Conservation (phyloP, 192 early-diverging fungal genomes). For the Powellomyces hirtus region DNA sequence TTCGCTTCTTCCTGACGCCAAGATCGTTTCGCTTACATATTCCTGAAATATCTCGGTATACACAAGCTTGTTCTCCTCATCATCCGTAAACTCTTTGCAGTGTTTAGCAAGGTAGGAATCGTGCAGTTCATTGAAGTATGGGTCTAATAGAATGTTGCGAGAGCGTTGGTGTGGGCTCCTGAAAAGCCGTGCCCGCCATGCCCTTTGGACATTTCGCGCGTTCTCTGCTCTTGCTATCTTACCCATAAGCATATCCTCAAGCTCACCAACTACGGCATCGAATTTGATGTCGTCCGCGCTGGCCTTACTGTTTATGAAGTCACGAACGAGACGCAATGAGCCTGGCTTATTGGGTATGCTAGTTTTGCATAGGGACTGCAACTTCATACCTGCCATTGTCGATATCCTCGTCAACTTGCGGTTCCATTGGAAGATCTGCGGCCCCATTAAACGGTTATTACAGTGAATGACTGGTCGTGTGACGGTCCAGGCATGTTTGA, state of each 20-base stretch:
- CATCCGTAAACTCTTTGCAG: constrained; percentile 43
- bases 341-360: no score
- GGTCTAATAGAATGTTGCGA: no score
- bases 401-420: neutral
- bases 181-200: no score
- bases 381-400: neutral
- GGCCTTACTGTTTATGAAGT: neutral
- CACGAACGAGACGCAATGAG: neutral
- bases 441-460: no score
- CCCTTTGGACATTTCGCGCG: no score
- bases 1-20: neutral
- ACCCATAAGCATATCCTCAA: constrained; percentile 57
- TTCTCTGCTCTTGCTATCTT: no score
- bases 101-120: constrained; percentile 38
- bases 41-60: constrained; percentile 54
- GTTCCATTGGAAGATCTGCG: neutral
- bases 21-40: constrained; percentile 38
- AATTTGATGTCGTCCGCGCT: constrained; percentile 38
- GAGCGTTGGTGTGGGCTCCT: no score
- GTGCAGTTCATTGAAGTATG: neutral
- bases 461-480: no score
- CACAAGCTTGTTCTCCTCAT: constrained; percentile 58
- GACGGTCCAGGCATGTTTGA: no score
- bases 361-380: neutral
- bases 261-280: constrained; percentile 46